phyloP scores from a whole-genome alignment of 805 yeast genomes.

The Candida oleophila region DNA sequence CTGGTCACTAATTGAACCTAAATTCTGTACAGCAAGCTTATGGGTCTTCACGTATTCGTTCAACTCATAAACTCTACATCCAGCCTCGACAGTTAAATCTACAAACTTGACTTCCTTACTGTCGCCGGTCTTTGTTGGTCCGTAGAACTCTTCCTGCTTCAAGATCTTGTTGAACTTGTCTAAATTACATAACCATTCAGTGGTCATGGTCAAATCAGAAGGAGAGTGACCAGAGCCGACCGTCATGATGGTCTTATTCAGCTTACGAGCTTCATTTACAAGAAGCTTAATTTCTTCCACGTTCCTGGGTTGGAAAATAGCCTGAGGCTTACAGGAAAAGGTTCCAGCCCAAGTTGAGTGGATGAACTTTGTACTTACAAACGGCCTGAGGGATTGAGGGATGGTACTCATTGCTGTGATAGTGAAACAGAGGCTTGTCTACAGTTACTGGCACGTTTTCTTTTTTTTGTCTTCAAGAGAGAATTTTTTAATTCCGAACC shows the following conservation, averaged over 20 bases:
- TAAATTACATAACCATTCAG: slow-evolving; percentile 83
- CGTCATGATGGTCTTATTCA: slow-evolving; percentile 67
- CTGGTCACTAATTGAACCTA: slow-evolving; percentile 93
- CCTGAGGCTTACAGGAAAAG: slow-evolving; percentile 70
- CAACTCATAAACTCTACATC: slow-evolving; percentile 73
- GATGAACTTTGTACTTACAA: slow-evolving; percentile 38
- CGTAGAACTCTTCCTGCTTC: slow-evolving; percentile 42
- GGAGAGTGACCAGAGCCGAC: slow-evolving; percentile 98
- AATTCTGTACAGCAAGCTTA: slow-evolving; percentile 80
- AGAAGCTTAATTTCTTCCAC: slow-evolving; percentile 68
- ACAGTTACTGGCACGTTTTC: neutral
- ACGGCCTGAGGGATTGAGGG: slow-evolving; percentile 31
- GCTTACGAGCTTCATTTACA: slow-evolving; percentile 61
- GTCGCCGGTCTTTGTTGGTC: slow-evolving; percentile 27
- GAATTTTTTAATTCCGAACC: neutral
- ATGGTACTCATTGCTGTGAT: slow-evolving; percentile 14
- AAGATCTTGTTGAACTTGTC: slow-evolving; percentile 69
- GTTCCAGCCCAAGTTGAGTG: slow-evolving; percentile 92
- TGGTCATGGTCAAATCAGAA: slow-evolving; percentile 82
- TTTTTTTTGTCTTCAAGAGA: neutral
- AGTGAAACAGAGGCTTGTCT: too few relatives aligned
- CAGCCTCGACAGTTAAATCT: slow-evolving; percentile 94
- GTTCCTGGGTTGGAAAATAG: slow-evolving; percentile 73
- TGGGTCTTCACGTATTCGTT: slow-evolving; percentile 61
- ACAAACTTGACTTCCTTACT: slow-evolving; percentile 58